Base-by-base conservation (phyloP, 495 filamentous ascomycete genomes). In the Choiromyces venosus region DNA sequence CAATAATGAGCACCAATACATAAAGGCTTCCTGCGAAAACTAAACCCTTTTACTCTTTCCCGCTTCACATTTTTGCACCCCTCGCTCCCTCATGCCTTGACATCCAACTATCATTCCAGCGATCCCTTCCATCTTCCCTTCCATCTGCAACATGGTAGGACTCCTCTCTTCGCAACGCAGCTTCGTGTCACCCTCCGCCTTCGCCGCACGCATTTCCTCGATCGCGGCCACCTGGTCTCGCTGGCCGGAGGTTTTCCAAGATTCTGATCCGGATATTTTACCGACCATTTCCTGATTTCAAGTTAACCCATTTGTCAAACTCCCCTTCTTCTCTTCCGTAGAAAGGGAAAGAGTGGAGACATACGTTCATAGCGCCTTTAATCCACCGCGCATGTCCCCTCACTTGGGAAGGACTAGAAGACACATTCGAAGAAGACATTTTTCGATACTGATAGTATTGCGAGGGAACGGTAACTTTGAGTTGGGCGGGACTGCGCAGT, bases 21-120 rank as follows among this genome's bases (percentile, higher is more conserved):
- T 6, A 46, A n/a, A n/a, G n/a, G n/a, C n/a, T n/a, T n/a, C n/a
- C n/a, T n/a, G n/a, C n/a, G n/a, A n/a, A 46, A 46, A 46, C 19
- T 7, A n/a, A 46, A 7, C 19, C n/a, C 42, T 73, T 67, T 76
- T 79, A 37, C 65, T 70, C 40, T 70, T 33, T 6, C 73, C 70
- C 9, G 69, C 70, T 77, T 79, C 76, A 21, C 78, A 66, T 29
- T 80, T 76, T 19, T 56, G 40, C 52, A 46, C 65, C 1, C 77
- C 78, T 29, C 76, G 67, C 42, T 79, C 77, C 71, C 73, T 78
- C 78, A 79, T 76, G 1, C 78, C 78, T 38, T 76, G 68, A 52
- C 78, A 80, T 18, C 78, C 70, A 33, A 76, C n/a, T 61, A 80
- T 66, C 73, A 70, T 74, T 39, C 78, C 78, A n/a, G 65, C 67